phyloP scores from a whole-genome alignment of 2,329 filamentous ascomycete species.

The Microsporum ferrugineum region DNA sequence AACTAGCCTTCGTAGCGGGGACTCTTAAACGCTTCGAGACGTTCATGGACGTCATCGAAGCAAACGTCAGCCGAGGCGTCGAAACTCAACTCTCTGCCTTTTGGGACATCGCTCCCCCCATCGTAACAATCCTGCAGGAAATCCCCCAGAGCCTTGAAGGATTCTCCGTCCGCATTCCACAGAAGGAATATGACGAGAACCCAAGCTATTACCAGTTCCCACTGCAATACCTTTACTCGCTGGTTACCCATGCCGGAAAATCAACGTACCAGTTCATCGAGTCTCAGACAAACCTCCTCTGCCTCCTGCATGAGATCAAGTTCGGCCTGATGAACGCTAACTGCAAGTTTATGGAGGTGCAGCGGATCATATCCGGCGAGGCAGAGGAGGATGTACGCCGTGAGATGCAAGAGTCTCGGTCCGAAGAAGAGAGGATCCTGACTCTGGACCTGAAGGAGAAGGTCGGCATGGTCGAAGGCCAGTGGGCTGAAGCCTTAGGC shows the following conservation, averaged over 20 bases:
- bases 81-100: slow-evolving; percentile 88
- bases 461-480: slow-evolving; percentile 77
- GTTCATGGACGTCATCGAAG: slow-evolving; percentile 68
- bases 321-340: slow-evolving; percentile 62
- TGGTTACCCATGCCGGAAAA: slow-evolving; percentile 79
- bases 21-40: slow-evolving; percentile 61
- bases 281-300: slow-evolving; percentile 80
- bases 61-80: slow-evolving; percentile 75
- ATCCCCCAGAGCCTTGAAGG: slow-evolving; percentile 49
- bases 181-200: slow-evolving; percentile 72
- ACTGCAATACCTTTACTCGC: slow-evolving; percentile 76
- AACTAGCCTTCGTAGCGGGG: slow-evolving; percentile 58
- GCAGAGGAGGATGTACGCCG: slow-evolving; percentile 32
- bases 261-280: slow-evolving; percentile 96
- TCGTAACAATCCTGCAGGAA: slow-evolving; percentile 66
- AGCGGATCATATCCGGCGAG: slow-evolving; percentile 42
- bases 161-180: slow-evolving; percentile 67
- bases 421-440: slow-evolving; percentile 57
- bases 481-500: slow-evolving; percentile 82
- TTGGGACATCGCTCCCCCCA: slow-evolving; percentile 88
- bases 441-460: slow-evolving; percentile 89
- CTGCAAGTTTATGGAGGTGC: slow-evolving; percentile 54
- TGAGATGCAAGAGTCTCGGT: slow-evolving; percentile 47
- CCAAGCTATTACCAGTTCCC: slow-evolving; percentile 69
- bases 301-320: slow-evolving; percentile 80